Base-by-base conservation (phyloP, 2,329 filamentous ascomycete species). In the Mollisia scopiformis region DNA sequence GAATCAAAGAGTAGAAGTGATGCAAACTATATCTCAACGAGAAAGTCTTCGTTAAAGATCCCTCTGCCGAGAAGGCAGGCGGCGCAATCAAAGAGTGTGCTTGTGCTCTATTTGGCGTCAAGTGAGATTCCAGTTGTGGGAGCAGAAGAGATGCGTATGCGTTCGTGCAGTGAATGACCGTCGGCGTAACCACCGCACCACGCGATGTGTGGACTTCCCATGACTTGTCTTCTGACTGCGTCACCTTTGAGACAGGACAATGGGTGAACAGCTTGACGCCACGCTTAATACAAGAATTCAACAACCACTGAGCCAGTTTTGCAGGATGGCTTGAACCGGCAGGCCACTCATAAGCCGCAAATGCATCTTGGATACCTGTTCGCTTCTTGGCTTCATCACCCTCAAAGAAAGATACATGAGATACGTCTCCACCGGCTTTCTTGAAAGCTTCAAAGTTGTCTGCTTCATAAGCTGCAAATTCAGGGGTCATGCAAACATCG, bases 291-390 rank as follows among this genome's bases (percentile, higher is more conserved):
- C 72, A 72, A 16, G 71, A 67, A 13, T 65, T 67, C 21, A 82
- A 69, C 13, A 82, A 72, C 72, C 78, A 82, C n/a, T 82, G 80
- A 0, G 77, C 76, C 21, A 82, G 67, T 64, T 81, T 82, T 6
- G 79, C 79, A 2, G 80, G 80, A 66, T 82, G 80, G 33, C 73
- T 78, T 2, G 78, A 81, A 2, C 77, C 80, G 14, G 79, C 80
- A 3, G 79, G 77, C 80, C 80, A 82, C 63, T 82, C 79, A 61
- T 82, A 82, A 7, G 80, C 80, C n/a, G 76, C 74, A 11, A 80
- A 57, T 0, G 77, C 76, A 1, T 68, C 69, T 3, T 67, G 53
- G 5, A 81, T 72, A 28, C 76, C 71, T 0, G 79, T 80, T 57
- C 69, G 73, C 7, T 49, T 47, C 50, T 66, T 67, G 2, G 78